Percentiles rank a stretch among this genome's conserved stretches.
Evolutionary conservation across 73 alveolate species (phyloP).

Genomic region (Tetrahymena thermophila): DNA sequence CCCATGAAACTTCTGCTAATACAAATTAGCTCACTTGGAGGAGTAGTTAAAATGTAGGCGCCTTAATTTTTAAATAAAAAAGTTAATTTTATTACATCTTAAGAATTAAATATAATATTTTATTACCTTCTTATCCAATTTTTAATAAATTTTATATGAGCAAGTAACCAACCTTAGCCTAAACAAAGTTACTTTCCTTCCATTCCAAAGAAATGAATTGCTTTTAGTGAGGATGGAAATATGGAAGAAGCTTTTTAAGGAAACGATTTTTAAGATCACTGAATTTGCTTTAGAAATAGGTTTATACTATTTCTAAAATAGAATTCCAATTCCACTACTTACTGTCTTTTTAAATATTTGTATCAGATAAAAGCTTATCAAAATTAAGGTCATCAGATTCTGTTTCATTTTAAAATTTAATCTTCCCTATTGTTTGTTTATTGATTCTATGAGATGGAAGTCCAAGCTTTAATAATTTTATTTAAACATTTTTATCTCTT

Average conservation of each 20-base stretch:
- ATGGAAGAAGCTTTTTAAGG: not conserved
- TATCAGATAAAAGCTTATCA: not conserved
- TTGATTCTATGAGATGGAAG: slow-evolving; percentile 34
- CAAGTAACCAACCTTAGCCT: not conserved
- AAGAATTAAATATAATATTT: not conserved
- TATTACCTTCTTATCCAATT: not conserved
- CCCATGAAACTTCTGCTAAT: not conserved
- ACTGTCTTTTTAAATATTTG: slow-evolving; percentile 20
- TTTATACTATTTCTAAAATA: slow-evolving; percentile 9
- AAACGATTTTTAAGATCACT: not conserved
- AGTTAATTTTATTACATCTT: not conserved
- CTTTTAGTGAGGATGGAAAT: not conserved
- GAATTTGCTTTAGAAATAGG: not conserved
- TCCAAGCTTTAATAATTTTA: not conserved
- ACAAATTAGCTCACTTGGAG: not conserved
- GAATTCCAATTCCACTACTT: slow-evolving; percentile 32
- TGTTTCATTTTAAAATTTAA: slow-evolving; percentile 28
- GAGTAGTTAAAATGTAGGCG: not conserved
- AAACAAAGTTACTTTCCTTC: not conserved
- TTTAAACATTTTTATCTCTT: too few relatives aligned
- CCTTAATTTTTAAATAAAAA: not conserved
- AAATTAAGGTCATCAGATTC: slow-evolving; percentile 31
- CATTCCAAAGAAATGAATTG: not conserved
- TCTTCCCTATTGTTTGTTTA: slow-evolving; percentile 35
- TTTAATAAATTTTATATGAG: not conserved